Evolutionary conservation across 2,329 filamentous ascomycete genomes (phyloP), one percentile per base, ranked within the genome.

Genomic region (Dothideomycetes sp.): DNA sequence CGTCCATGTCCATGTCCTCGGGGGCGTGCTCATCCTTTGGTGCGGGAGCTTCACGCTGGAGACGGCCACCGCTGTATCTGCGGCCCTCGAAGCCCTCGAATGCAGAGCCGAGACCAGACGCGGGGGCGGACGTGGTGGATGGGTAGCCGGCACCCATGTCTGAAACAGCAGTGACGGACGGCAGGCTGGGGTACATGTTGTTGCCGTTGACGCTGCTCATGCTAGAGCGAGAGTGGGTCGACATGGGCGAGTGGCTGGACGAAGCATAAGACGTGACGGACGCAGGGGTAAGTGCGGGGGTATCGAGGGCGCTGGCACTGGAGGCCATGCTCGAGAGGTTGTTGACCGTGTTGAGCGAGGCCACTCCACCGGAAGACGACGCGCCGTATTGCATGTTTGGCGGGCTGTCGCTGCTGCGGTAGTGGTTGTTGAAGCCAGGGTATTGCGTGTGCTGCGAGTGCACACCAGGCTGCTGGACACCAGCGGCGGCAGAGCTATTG

Each of bases 221-320:
- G 55, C 72, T 79, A 43, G 68, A 65, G 38, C 59, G 57, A 30
- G 69, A 66, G 40, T 79, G 73, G 34, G 74, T 76, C n/a, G 81
- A 84, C 19, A 79, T 77, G 48, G 83, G 83, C 5, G 83, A 88
- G 57, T 87, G 81, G 35, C 79, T 79, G 9, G 83, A 85, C 48
- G 55, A 58, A 30, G 77, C 79, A 63, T 87, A 87, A 1, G 83
- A 87, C 55, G 85, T 70, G 40, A 77, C 73, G 57, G 79, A 84
- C 0, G 82, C 79, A 5, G 83, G 84, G 3, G 83, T 88, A 47
- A 86, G 71, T 8, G 81, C 82, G 8, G 84, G 82, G 11, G 83
- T 88, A 45, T 83, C 80, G 49, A 62, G 49, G 44, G 63, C 54
- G 42, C 64, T 61, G 8, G 66, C 61, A 32, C 68, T 67, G 34